Base-by-base conservation (phyloP, 148 eudicot species). In the Rhododendron kiyosumense region DNA sequence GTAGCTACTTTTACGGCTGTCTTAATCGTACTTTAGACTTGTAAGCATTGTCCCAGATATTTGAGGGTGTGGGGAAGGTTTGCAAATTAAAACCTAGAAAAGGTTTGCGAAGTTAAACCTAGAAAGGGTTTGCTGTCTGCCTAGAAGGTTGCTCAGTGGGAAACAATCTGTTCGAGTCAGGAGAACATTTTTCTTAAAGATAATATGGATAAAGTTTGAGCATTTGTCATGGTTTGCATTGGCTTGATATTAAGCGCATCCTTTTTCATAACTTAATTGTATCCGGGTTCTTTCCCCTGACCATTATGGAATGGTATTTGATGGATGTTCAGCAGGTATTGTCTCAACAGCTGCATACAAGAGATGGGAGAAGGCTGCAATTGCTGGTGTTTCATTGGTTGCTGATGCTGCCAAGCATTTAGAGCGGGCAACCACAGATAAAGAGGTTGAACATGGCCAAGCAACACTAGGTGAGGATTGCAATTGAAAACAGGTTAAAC, bases 341-440 rank as follows among this genome's bases (percentile, higher is more conserved):
- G 85, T 87, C 75, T 92, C 98, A 65, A 88, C 93, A 43, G 93
- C 93, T 89, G 95, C 95, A 75, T 87, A 90, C 67, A 94, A 92
- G 91, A 93, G 91, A 89, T 95, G 98, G 99, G 98, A 97, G 83
- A 94, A 95, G 92, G 99, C 98, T 82, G 99, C 98, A 79, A 97
- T 93, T 87, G 99, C 98, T 90, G 98, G 99, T 78, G 95, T 95
- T 84, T 95, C 98, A 74, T 90, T 97, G 92, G 99, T 97, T 83
- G 99, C 98, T 88, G 98, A 95, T 90, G 99, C 99, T 88, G 99
- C 98, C 83, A 98, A 95, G 92, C 98, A 95, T 88, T 88, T 97
- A 88, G 99, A 97, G 87, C 93, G 95, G 34, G 86, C 96, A 13
- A 89, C 94, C 83, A 91, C 89, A 76, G 91, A 87, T 59, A 91